Conservation (phyloP, 2,329 filamentous ascomycete genomes). For the Hymenoscyphus linearis region DNA sequence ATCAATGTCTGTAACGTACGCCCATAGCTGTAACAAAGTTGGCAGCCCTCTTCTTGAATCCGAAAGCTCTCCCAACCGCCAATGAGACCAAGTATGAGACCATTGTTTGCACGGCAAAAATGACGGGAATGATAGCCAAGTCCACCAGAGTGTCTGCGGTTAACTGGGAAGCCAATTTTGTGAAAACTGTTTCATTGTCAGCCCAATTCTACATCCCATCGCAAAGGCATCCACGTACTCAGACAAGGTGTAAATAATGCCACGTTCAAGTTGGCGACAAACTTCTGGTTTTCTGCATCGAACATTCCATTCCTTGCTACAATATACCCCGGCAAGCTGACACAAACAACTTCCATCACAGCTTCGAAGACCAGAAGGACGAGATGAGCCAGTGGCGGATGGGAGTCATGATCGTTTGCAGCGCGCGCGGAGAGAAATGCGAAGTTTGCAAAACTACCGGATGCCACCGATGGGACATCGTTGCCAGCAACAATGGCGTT, state of each 20-base stretch:
- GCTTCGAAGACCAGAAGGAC: conserved; percentile 71
- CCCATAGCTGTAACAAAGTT: conserved; percentile 98
- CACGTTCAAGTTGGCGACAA: conserved; percentile 93
- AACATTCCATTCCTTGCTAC: conserved; percentile 88
- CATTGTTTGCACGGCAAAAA: conserved; percentile 82
- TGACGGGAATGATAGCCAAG: conserved; percentile 88
- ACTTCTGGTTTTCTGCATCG: conserved; percentile 92
- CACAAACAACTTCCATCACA: conserved; percentile 90
- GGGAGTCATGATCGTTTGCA: conserved; percentile 27
- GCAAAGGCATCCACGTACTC: conserved; percentile 51
- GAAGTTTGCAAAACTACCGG: conserved; percentile 21
- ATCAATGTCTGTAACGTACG: conserved; percentile 37
- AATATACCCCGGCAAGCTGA: conserved; percentile 90
- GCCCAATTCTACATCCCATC: not conserved
- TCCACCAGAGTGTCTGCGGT: conserved; percentile 86
- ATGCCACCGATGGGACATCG: conserved; percentile 21
- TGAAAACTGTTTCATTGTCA: conserved; percentile 64
- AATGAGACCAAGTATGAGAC: conserved; percentile 78
- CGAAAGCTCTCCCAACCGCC: conserved; percentile 65
- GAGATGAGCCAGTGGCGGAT: conserved; percentile 41
- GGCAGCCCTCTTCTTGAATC: conserved; percentile 76
- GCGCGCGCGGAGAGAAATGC: conserved; percentile 20
- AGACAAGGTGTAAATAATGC: conserved; percentile 95
- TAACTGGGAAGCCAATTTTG: conserved; percentile 90
- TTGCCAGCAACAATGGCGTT: conserved; percentile 34